Evolutionary conservation across 495 filamentous ascomycete genomes (phyloP).

Genomic region (Neurospora hispaniola): DNA sequence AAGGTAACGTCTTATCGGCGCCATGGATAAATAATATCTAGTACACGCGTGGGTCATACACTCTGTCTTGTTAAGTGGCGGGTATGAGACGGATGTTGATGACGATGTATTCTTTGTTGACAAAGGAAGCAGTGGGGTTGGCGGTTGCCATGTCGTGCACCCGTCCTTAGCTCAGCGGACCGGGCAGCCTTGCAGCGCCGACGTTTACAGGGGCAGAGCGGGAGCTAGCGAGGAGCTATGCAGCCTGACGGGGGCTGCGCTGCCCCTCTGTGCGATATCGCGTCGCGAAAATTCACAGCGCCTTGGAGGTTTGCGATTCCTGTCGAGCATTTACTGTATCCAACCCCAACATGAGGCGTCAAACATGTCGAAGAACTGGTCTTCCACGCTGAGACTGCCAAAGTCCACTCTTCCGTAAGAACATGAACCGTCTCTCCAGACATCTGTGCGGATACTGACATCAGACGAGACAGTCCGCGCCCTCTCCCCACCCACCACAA

Average conservation of each 20-base stretch:
- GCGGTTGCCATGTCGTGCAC: neutral
- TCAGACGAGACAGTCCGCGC: conserved; percentile 26
- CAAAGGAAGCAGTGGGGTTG: neutral
- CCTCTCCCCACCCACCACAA: conserved; percentile 35
- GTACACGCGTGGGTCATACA: conserved; percentile 1
- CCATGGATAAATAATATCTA: conserved; percentile 38
- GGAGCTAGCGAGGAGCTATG: neutral
- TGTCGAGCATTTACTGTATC: neutral
- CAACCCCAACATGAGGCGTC: conserved; percentile 9
- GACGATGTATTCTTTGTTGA: neutral
- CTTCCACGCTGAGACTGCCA: conserved; percentile 37
- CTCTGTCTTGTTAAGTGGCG: no score
- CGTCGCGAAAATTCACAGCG: conserved; percentile 7
- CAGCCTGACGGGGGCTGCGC: conserved; percentile 3
- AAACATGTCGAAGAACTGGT: conserved; percentile 39
- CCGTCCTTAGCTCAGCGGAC: neutral
- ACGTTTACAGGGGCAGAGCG: conserved; percentile 7
- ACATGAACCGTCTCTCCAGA: neutral
- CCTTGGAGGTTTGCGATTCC: neutral
- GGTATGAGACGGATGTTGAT: neutral
- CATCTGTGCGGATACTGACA: conserved; percentile 3
- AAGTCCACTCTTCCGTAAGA: conserved; percentile 39
- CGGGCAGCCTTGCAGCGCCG: conserved; percentile 13
- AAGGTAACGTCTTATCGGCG: conserved; percentile 73
- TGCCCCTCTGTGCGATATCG: neutral